Evolutionary conservation across 75 land plant genomes (phyloP).

Genomic region (Isoetes taiwanensis): DNA sequence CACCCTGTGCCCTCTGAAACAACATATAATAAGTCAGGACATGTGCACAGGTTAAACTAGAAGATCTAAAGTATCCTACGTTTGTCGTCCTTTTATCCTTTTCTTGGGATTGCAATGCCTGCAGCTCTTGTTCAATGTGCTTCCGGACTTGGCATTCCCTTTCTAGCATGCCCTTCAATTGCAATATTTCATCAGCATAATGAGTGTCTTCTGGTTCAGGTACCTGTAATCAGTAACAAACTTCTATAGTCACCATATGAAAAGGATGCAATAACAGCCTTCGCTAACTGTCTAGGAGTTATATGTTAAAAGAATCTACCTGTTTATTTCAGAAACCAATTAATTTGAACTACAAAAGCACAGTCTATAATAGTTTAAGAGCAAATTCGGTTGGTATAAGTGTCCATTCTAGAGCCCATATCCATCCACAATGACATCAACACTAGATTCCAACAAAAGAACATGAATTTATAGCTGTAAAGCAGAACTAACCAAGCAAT

Average conservation of each 20-base stretch:
- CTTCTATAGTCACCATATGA: background rate
- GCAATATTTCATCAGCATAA: slow-evolving; percentile 10
- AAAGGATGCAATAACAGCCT: no score
- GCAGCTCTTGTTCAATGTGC: slow-evolving; percentile 21
- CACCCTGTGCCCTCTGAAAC: slow-evolving; percentile 10
- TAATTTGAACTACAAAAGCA: background rate
- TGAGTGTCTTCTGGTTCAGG: slow-evolving; percentile 6
- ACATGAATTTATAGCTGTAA: background rate
- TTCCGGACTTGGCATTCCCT: slow-evolving; percentile 19
- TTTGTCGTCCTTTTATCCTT: slow-evolving; percentile 7
- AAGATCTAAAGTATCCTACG: slow-evolving; percentile 1
- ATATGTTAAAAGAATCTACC: background rate
- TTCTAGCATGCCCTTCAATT: slow-evolving; percentile 18
- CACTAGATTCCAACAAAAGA: slow-evolving; percentile 1
- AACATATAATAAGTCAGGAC: background rate
- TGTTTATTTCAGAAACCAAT: background rate
- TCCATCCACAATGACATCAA: slow-evolving; percentile 13
- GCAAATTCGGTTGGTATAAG: no score
- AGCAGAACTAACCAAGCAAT: background rate
- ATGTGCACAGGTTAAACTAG: background rate
- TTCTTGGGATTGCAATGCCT: slow-evolving; percentile 5
- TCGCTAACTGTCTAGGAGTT: no score
- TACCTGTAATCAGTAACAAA: background rate
- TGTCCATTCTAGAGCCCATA: slow-evolving; percentile 2
- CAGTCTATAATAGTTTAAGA: background rate